Conservation (phyloP, 2,329 filamentous ascomycete genomes). For the Magnaporthiopsis poae region DNA sequence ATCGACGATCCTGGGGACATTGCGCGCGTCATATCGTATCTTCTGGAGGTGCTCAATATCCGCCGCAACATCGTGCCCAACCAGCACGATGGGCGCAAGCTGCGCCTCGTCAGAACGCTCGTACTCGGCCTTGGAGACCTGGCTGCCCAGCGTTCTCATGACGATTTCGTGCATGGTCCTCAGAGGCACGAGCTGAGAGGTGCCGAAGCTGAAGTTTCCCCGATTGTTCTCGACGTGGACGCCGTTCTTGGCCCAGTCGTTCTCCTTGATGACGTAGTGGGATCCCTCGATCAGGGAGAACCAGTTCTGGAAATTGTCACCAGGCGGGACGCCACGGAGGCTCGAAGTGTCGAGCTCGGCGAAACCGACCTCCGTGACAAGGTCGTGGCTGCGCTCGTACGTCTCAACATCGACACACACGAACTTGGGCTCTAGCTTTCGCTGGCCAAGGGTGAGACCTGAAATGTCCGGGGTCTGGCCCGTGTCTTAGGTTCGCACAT, state of each 20-base stretch:
- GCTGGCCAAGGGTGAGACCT: slow-evolving; percentile 31
- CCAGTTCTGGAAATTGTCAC: slow-evolving; percentile 56
- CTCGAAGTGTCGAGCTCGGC: slow-evolving; percentile 64
- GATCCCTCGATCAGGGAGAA: slow-evolving; percentile 53
- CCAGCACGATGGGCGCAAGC: slow-evolving; percentile 50
- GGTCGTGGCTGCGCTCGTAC: slow-evolving; percentile 55
- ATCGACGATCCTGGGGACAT: slow-evolving; percentile 48
- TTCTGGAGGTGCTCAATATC: slow-evolving; percentile 61
- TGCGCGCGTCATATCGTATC: slow-evolving; percentile 53
- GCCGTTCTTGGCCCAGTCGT: slow-evolving; percentile 54
- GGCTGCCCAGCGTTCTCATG: slow-evolving; percentile 8
- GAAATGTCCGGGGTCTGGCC: background rate
- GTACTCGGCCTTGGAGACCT: slow-evolving; percentile 4
- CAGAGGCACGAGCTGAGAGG: slow-evolving; percentile 30
- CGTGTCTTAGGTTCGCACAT: background rate
- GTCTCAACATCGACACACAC: slow-evolving; percentile 76
- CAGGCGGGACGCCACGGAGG: slow-evolving; percentile 46
- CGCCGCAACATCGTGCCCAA: slow-evolving; percentile 62
- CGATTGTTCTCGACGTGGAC: slow-evolving; percentile 65
- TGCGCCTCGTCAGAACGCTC: slow-evolving; percentile 10
- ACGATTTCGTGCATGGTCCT: slow-evolving; percentile 26
- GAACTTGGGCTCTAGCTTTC: slow-evolving; percentile 54
- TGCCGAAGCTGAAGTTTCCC: slow-evolving; percentile 63
- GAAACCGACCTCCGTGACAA: slow-evolving; percentile 78
- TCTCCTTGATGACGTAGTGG: slow-evolving; percentile 69